phyloP scores from a whole-genome alignment of 768 basidiomycete species.

The Boletus fagicola region DNA sequence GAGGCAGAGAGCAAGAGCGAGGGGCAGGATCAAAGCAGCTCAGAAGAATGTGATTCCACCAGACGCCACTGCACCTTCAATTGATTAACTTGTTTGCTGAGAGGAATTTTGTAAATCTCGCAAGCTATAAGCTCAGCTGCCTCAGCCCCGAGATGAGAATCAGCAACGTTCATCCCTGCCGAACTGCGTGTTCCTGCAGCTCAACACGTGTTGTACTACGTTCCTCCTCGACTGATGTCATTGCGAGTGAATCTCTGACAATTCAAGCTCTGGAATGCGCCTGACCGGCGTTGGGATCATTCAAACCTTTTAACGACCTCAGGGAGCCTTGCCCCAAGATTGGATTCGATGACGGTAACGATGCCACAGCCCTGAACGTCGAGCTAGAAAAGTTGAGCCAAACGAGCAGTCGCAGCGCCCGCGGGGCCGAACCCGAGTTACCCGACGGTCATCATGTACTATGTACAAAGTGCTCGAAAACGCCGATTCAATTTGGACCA shows the following conservation, averaged over 20 bases:
- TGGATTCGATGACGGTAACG: conserved; percentile 1
- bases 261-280: neutral
- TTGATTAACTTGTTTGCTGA: conserved; percentile 8
- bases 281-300: neutral
- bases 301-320: too few species aligned
- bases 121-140: neutral
- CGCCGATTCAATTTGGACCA: neutral
- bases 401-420: neutral
- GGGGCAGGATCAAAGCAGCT: conserved; percentile 19
- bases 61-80: conserved; percentile 3
- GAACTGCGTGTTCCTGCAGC: neutral
- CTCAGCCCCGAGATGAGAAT: neutral
- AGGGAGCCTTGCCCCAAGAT: neutral
- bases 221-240: neutral
- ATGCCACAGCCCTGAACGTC: neutral
- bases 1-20: conserved; percentile 20
- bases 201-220: neutral
- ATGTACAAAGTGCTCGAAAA: conserved; percentile 2
- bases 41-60: neutral
- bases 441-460: conserved; percentile 7
- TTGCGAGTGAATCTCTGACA: neutral
- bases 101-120: neutral
- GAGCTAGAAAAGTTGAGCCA: neutral
- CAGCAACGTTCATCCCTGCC: neutral
- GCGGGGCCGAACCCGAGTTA: neutral